Base-by-base conservation (phyloP, 768 basidiomycete species). In the Mycena pura region DNA sequence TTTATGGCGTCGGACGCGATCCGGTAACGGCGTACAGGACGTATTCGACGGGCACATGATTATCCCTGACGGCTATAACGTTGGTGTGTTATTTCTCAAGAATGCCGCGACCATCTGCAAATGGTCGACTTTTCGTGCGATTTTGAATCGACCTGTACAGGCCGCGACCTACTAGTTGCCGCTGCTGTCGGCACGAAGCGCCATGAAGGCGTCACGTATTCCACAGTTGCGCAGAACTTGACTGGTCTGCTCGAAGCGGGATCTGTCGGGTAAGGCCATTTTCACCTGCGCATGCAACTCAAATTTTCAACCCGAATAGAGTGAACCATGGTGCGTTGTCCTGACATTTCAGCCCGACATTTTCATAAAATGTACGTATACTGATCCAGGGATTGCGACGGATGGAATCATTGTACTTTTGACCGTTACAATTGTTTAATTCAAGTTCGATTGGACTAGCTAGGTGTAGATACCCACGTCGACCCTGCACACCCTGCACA, bases 351-450 rank as follows among this genome's bases (percentile, higher is more conserved):
- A 8, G 15, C 36, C 19, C 7, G n/a, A 4, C n/a, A 14, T 17
- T 49, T 21, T 49, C 28, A 36, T 21, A 32, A 31, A 31, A 10
- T 15, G 3, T 14, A 38, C 17, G 3, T 17, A 3, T 6, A n/a
- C n/a, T 25, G 19, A n/a, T n/a, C n/a, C 60, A 82, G 82, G 73
- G 15, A 84, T 83, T 43, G 74, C 82, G 5, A 75, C 77, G 36
- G 82, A 83, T 61, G 83, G 83, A 54, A 72, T 77, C 22, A 78
- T 81, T 6, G 74, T 75, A 2, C 62, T 83, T 8, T 65, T 84
- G 53, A 83, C 80, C 6, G 78, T 83, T 19, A 79, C 70, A 8
- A 77, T 81, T 13, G 15, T 61, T 17, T 51, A 34, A 6, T 31
- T 49, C 19, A 22, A 29, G 13, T 49, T 31, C n/a, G 21, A n/a